Evolutionary conservation across 306 rosid species (phyloP).

Genomic region (Lupinus albus): DNA sequence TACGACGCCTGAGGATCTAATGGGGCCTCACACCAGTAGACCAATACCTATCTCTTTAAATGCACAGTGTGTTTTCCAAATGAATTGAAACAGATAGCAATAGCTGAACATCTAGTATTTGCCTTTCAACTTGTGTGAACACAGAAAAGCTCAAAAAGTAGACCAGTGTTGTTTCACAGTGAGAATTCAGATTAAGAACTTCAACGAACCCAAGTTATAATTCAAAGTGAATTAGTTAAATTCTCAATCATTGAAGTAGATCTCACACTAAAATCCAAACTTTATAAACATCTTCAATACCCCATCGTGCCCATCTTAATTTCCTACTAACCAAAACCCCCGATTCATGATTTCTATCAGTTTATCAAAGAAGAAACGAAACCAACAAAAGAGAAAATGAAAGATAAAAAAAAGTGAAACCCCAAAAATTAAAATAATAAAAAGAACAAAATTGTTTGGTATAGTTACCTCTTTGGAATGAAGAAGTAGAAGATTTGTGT

Average conservation of each 20-base stretch:
- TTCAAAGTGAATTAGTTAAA: conserved; percentile 9
- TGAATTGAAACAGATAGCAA: conserved; percentile 16
- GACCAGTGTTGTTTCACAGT: no score
- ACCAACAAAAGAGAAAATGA: background rate
- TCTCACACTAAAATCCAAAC: conserved; percentile 31
- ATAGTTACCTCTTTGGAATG: conserved; percentile 36
- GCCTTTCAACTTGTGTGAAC: no score
- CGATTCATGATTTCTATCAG: conserved; percentile 18
- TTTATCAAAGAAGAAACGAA: conserved; percentile 20
- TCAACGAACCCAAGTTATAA: background rate
- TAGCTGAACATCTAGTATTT: conserved; percentile 8
- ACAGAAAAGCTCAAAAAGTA: background rate
- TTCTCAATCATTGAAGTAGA: conserved; percentile 29
- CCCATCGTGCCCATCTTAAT: background rate
- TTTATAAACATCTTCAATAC: background rate
- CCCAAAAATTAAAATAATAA: background rate
- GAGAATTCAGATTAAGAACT: no score
- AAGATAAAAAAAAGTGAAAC: background rate
- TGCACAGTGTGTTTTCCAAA: background rate
- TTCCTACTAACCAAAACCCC: conserved; percentile 9
- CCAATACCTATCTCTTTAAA: conserved; percentile 5
- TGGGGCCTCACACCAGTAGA: no score
- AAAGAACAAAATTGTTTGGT: no score
- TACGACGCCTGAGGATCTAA: no score
- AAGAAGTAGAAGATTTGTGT: no score